phyloP scores from a whole-genome alignment of 2,329 filamentous ascomycete species.

The Alternaria consortialis region DNA sequence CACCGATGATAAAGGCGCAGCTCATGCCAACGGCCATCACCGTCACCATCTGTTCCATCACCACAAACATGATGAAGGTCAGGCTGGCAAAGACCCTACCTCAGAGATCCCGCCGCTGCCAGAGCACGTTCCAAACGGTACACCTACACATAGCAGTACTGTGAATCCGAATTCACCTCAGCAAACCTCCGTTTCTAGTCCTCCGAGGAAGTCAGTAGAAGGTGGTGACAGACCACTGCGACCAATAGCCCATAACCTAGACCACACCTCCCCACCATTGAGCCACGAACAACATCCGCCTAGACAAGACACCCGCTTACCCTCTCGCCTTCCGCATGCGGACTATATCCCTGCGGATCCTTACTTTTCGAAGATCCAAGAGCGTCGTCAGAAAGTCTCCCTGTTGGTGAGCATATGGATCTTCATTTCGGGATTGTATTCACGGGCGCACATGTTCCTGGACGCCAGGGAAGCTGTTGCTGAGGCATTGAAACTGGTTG shows the following conservation, averaged over 20 bases:
- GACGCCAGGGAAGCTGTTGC: constrained; percentile 81
- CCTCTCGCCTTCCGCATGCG: constrained; percentile 50
- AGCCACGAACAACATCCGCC: constrained; percentile 54
- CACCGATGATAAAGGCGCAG: constrained; percentile 67
- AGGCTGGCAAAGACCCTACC: constrained; percentile 26
- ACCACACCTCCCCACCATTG: constrained; percentile 49
- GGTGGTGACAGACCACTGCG: constrained; percentile 49
- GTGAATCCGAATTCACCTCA: constrained; percentile 27
- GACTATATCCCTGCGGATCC: constrained; percentile 53
- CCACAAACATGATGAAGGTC: constrained; percentile 48
- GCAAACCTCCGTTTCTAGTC: constrained; percentile 33
- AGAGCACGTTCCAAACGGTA: constrained; percentile 29
- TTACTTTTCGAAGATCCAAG: constrained; percentile 60
- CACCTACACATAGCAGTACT: constrained; percentile 22
- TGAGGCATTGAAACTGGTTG: constrained; percentile 81
- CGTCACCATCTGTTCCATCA: constrained; percentile 46
- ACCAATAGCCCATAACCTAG: constrained; percentile 53
- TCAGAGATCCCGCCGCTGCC: constrained; percentile 38
- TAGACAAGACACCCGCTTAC: constrained; percentile 55
- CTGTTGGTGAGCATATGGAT: constrained; percentile 85
- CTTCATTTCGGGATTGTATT: constrained; percentile 87
- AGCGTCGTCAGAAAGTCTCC: constrained; percentile 64
- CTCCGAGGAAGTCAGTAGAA: constrained; percentile 39
- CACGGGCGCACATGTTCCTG: constrained; percentile 79
- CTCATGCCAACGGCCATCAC: constrained; percentile 47